Conservation (phyloP, 768 basidiomycete species). For the Kwoniella botswanensis region DNA sequence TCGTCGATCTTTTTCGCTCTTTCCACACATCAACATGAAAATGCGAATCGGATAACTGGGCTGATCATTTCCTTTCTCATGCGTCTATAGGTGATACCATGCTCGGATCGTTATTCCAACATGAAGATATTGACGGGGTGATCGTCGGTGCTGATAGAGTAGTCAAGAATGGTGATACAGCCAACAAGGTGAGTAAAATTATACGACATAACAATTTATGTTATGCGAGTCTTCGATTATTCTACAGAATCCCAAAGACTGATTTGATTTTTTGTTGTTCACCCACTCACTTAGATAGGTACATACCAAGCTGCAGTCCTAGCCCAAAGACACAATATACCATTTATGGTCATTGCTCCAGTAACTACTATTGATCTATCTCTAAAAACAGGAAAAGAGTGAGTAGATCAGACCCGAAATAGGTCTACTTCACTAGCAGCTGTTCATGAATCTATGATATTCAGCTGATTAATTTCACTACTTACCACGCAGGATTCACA, state of each 20-base stretch:
- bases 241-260: too few species aligned
- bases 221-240: too few species aligned
- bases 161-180: constrained; percentile 92
- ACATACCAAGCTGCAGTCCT: constrained; percentile 96
- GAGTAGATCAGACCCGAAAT: constrained; percentile 28
- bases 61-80: neutral
- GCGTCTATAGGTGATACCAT: constrained; percentile 70
- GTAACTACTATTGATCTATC: constrained; percentile 89
- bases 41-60: too few species aligned
- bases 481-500: constrained; percentile 69
- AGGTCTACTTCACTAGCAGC: too few species aligned
- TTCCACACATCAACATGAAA: too few species aligned
- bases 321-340: constrained; percentile 78
- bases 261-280: neutral
- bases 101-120: constrained; percentile 88
- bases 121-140: constrained; percentile 84
- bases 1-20: too few species aligned
- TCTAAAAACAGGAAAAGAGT: constrained; percentile 71
- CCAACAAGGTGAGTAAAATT: constrained; percentile 75
- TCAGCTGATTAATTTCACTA: neutral
- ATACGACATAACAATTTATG: too few species aligned
- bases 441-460: too few species aligned
- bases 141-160: constrained; percentile 88
- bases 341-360: constrained; percentile 92
- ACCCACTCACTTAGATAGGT: constrained; percentile 66